A percentile compares a stretch with the other conserved stretches of the same genome.
These are phyloP conservation scores for Dissophora ornata DNA, from an alignment of 192 early-diverging fungal genomes.

Conservation along the genomic window DNA sequence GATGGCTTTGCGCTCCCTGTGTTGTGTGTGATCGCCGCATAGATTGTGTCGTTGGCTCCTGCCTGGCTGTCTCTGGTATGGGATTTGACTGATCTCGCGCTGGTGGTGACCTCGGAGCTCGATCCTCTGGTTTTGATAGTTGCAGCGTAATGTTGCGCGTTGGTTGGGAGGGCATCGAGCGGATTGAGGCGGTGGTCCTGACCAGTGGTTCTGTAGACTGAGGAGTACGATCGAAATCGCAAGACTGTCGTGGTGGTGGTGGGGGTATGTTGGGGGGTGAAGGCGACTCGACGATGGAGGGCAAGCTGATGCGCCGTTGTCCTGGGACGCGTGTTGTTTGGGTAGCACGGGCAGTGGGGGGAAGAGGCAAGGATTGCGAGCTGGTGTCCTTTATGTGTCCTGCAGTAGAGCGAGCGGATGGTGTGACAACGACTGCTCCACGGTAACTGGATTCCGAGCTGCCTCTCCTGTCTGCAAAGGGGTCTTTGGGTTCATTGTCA, in stretches of 20 bases:
- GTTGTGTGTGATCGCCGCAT: conserved; percentile 41
- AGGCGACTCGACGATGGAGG: conserved; percentile 44
- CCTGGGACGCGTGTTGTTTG: conserved; percentile 16
- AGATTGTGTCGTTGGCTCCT: conserved; percentile 1
- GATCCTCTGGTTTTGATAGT: conserved; percentile 12
- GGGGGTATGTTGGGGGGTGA: conserved; percentile 23
- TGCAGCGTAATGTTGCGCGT: conserved; percentile 9
- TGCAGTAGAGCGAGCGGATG: background rate
- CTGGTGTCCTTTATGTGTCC: conserved; percentile 17
- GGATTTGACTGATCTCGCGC: conserved; percentile 6
- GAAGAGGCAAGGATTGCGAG: conserved; percentile 11
- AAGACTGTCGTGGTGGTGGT: conserved; percentile 44
- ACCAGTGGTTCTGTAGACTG: conserved; percentile 48
- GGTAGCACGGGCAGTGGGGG: background rate
- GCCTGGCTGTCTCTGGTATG: background rate
- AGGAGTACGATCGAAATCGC: conserved; percentile 36
- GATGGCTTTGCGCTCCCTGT: conserved; percentile 1
- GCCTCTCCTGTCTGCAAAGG: conserved; percentile 19
- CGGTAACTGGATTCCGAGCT: conserved; percentile 25
- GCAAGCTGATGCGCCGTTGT: conserved; percentile 43
- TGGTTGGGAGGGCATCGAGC: conserved; percentile 21
- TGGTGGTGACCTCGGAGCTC: background rate
- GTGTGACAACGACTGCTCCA: conserved; percentile 5
- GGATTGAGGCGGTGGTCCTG: conserved; percentile 21
- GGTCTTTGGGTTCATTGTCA: conserved; percentile 27